These are phyloP conservation scores for Rickenella mellea DNA, from an alignment of 768 basidiomycete genomes.

Conservation along the genomic window DNA sequence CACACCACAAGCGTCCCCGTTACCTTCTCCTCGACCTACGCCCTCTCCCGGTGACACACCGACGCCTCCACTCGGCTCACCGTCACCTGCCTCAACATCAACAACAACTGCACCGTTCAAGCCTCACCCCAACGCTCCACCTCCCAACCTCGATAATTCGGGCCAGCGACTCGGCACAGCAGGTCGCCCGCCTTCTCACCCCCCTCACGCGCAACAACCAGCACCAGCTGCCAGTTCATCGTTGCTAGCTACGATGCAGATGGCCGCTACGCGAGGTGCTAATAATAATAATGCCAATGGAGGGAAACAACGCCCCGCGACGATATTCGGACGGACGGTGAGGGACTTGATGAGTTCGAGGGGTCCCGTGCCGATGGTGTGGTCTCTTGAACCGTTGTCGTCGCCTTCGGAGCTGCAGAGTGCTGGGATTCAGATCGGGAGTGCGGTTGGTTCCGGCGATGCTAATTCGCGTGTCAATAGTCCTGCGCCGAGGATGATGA, in stretches of 20 bases:
- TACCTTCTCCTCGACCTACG: constrained; percentile 11
- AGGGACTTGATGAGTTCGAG: constrained; percentile 37
- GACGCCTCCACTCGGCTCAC: no score
- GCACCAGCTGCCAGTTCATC: not conserved
- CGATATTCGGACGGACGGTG: constrained; percentile 53
- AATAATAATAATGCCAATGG: constrained; percentile 18
- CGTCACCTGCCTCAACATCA: no score
- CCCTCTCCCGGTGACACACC: constrained; percentile 3
- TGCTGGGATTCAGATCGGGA: no score
- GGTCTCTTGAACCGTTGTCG: constrained; percentile 46
- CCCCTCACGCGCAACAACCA: constrained; percentile 12
- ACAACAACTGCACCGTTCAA: constrained; percentile 14
- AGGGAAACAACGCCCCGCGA: constrained; percentile 31
- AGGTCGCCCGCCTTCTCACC: constrained; percentile 2
- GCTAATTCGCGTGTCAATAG: no score
- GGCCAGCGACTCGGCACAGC: constrained; percentile 22
- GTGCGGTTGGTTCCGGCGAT: no score
- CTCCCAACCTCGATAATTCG: constrained; percentile 8
- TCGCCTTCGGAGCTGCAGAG: not conserved
- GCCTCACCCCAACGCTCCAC: constrained; percentile 8
- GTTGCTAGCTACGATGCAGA: constrained; percentile 14
- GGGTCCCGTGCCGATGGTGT: constrained; percentile 55
- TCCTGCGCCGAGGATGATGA: no score
- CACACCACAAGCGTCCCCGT: constrained; percentile 1
- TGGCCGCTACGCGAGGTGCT: constrained; percentile 11